Evolutionary conservation across 371 early-diverging fungal genomes (phyloP).

Genomic region (Lichtheimia ramosa): DNA sequence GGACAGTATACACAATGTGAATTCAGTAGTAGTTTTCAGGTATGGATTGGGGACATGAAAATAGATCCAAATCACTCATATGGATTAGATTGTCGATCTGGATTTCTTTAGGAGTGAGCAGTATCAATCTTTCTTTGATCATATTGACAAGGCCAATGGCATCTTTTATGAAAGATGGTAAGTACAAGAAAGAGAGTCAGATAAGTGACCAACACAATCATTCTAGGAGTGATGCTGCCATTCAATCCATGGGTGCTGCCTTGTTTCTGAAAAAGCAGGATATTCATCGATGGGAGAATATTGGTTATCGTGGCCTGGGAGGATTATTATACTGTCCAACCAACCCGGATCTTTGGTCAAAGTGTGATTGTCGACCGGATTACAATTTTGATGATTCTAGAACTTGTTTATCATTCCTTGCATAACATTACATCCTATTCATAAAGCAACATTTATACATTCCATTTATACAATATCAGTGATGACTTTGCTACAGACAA

Average conservation of each 20-base stretch:
- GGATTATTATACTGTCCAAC: constrained; percentile 36
- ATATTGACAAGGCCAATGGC: constrained; percentile 77
- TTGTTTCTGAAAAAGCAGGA: constrained; percentile 35
- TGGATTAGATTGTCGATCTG: constrained; percentile 33
- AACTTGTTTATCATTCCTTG: no score
- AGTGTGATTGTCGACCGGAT: constrained; percentile 36
- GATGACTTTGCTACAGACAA: constrained; percentile 91
- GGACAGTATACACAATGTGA: constrained; percentile 70
- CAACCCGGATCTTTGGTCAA: constrained; percentile 12
- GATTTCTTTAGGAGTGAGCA: constrained; percentile 40
- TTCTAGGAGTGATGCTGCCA: constrained; percentile 43
- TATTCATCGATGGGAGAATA: constrained; percentile 42
- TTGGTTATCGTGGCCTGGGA: constrained; percentile 37
- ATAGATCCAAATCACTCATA: background rate
- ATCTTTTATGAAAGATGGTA: constrained; percentile 91
- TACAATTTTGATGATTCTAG: constrained; percentile 30
- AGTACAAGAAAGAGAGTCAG: background rate
- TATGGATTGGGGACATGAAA: constrained; percentile 16
- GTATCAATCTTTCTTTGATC: constrained; percentile 79
- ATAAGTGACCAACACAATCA: background rate
- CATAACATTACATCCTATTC: no score
- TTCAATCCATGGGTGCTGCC: constrained; percentile 37
- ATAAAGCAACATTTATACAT: no score
- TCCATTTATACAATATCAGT: constrained; percentile 76
- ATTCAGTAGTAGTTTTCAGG: constrained; percentile 69